These are phyloP conservation scores for Mycena pura DNA, from an alignment of 768 basidiomycete genomes.

Conservation along the genomic window DNA sequence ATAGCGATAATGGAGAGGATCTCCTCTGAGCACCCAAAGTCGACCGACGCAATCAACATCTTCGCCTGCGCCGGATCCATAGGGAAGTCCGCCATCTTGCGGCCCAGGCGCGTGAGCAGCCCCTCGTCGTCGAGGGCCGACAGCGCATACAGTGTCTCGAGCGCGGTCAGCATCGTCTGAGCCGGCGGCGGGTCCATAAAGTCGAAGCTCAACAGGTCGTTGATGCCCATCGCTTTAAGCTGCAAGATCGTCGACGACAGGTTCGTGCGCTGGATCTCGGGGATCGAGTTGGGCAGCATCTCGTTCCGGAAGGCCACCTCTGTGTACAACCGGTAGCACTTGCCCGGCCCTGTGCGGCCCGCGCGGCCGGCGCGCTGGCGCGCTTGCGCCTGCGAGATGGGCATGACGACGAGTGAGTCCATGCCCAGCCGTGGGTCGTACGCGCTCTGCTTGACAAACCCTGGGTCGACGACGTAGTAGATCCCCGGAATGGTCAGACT, in stretches of 20 bases:
- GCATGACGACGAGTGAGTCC: slow-evolving; percentile 99
- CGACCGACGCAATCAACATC: slow-evolving; percentile 98
- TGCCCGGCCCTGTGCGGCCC: slow-evolving; percentile 96
- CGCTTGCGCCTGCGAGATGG: slow-evolving; percentile 98
- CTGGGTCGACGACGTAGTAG: slow-evolving; percentile 98
- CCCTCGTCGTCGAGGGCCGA: slow-evolving; percentile 98
- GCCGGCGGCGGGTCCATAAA: slow-evolving; percentile 99
- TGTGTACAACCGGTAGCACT: slow-evolving; percentile 97
- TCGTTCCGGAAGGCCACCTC: slow-evolving; percentile 99
- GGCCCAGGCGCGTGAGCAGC: slow-evolving; percentile 87
- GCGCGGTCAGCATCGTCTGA: slow-evolving; percentile 94
- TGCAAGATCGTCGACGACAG: slow-evolving; percentile 91
- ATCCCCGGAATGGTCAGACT: slow-evolving; percentile 98
- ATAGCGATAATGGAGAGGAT: slow-evolving; percentile 97
- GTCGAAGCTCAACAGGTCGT: slow-evolving; percentile 96
- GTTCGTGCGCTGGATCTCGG: slow-evolving; percentile 97
- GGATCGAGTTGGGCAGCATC: slow-evolving; percentile 97
- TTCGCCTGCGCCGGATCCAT: slow-evolving; percentile 97
- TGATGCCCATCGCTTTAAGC: slow-evolving; percentile 98
- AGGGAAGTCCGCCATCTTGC: slow-evolving; percentile 99
- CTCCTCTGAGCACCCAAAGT: slow-evolving; percentile 97
- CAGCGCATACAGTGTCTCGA: slow-evolving; percentile 93
- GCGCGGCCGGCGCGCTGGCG: slow-evolving; percentile 95
- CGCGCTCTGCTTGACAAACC: slow-evolving; percentile 98
- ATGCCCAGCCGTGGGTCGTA: slow-evolving; percentile 97